Conservation (phyloP, 495 filamentous ascomycete genomes). For the Penicillium angulare region DNA sequence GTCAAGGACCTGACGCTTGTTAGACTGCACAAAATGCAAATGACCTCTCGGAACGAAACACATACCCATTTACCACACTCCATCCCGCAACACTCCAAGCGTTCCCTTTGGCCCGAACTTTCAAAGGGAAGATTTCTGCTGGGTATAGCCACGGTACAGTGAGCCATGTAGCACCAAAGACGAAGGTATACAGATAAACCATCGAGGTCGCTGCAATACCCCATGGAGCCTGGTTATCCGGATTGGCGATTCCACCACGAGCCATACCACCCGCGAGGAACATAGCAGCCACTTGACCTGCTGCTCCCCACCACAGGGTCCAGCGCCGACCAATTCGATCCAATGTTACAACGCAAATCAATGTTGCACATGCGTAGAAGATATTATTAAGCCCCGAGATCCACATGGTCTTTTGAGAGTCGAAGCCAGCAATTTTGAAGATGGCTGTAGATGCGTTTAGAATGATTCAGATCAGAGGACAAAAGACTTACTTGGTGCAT, state of each 20-base stretch:
- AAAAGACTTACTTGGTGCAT: conserved; percentile 5
- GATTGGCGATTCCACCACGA: conserved; percentile 30
- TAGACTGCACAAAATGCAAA: not conserved
- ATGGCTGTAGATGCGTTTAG: not conserved
- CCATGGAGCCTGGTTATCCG: conserved; percentile 28
- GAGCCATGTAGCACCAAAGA: conserved; percentile 50
- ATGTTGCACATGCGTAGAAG: conserved; percentile 45
- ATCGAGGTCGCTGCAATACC: conserved; percentile 51
- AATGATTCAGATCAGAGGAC: not conserved
- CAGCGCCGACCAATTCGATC: conserved; percentile 58
- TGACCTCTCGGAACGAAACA: not conserved
- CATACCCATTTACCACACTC: conserved; percentile 9
- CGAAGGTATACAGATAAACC: conserved; percentile 53
- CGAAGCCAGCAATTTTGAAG: conserved; percentile 21
- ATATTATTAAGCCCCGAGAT: conserved; percentile 54
- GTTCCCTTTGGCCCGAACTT: conserved; percentile 61
- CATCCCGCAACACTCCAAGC: conserved; percentile 62
- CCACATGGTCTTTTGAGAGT: conserved; percentile 31
- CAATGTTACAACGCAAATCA: conserved; percentile 56
- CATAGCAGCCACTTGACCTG: conserved; percentile 51
- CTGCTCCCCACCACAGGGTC: conserved; percentile 59
- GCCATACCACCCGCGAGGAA: conserved; percentile 41
- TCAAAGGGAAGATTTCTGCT: conserved; percentile 62
- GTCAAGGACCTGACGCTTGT: conserved; percentile 6
- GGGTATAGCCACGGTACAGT: conserved; percentile 63